Evolutionary conservation across 345 rosid genomes (phyloP), one percentile per base, ranked within the genome.

Genomic region (Fremontodendron californicum): DNA sequence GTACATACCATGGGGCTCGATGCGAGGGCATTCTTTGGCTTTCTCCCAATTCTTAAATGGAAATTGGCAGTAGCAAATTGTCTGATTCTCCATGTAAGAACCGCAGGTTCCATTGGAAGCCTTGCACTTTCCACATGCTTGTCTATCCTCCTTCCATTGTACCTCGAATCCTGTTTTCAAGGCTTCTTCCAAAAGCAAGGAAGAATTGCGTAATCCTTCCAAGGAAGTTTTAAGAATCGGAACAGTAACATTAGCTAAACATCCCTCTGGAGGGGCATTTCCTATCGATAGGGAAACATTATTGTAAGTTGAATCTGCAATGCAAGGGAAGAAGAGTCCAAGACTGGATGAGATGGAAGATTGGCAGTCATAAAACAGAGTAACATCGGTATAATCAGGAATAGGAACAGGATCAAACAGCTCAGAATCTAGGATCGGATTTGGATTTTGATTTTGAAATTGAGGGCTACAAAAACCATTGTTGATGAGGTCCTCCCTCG

Each of bases 361-460:
- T 48, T 4, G 23, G 54, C 87, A 82, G n/a, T 71, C 70, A 69
- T 82, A 84, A 48, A 78, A n/a, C 27, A 86, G 65, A 0, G 65
- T 86, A 11, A 84, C 31, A 39, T n/a, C n/a, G n/a, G n/a, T n/a
- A n/a, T 71, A 81, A 69, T 57, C 76, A 46, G 66, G 79, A 21
- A 39, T 11, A 0, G 62, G 5, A 0, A 49, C 43, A 78, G 23
- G 80, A 33, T 1, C 35, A 33, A 33, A 33, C 35, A 33, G 62
- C 1, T 9, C 0, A 0, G 73, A 19, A 77, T 79, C 54, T 2
- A 88, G 64, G 3, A 62, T 64, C 55, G 83, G 2, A 71, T 43
- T 63, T 13, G 73, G 19, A 15, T 12, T 13, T 15, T 3, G n/a
- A n/a, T n/a, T n/a, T 33, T 33, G 35, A 33, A 33, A 33, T n/a